Evolutionary conservation across 768 basidiomycete genomes (phyloP), one percentile per base, ranked within the genome.

Genomic region (Boletus sp.): DNA sequence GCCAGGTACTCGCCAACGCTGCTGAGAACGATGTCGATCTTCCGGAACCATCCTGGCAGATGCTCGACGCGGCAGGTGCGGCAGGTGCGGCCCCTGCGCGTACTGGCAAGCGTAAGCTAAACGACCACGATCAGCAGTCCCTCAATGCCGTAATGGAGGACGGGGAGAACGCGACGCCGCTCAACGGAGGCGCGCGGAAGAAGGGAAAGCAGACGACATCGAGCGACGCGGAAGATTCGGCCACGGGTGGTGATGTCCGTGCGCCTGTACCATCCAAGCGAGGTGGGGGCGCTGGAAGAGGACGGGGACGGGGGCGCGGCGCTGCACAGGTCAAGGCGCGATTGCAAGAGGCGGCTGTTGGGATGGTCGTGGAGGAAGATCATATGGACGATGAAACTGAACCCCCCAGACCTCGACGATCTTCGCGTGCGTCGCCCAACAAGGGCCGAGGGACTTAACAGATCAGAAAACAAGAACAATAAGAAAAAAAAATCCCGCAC

Each of bases 21-120:
- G 78, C 74, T 6, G 80, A 82, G 42, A 62, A 66, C 30, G 42
- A 66, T 45, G 67, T 70, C 3, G 77, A 72, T 1, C 72, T 83
- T 9, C 75, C 76, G 0, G 79, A 82, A 58, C 84, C 84, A 20
- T 80, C 83, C 28, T 77, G 73, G 70, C 83, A 87, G 64, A 83
- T 87, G 81, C 75, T 84, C 14, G 67, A 62, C 45, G 55, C 57
- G 52, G 64, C 61, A 57, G 59, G 65, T 64, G 55, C 57, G 52
- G 64, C 61, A 57, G 59, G 65, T 64, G 62, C 58, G 57, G 52
- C 35, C 42, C 59, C 64, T 45, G 58, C 57, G 40, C 73, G 71
- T 60, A 62, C 63, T 57, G 74, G 56, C 28, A 78, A 78, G 69
- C 75, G 76, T 50, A 77, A 75, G 71, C 65, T 72, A 30, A 66